Evolutionary conservation across 352 stramenopile species (phyloP), one percentile per base, ranked within the genome.

Genomic region (Phytophthora pluvialis): DNA sequence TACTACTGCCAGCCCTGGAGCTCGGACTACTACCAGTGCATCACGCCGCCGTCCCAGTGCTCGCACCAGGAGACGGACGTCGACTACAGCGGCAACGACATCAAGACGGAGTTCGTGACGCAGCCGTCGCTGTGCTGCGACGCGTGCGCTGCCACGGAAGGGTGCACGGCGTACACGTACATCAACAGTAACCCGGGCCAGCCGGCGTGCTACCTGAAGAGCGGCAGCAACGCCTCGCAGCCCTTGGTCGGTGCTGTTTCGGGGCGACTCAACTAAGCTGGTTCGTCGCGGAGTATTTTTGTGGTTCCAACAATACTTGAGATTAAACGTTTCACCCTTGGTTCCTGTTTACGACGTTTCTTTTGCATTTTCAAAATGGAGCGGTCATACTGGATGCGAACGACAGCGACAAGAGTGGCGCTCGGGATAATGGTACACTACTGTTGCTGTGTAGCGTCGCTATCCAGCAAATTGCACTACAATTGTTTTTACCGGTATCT

Each of bases 181-280:
- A 44, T 44, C 15, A 44, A 44, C 38, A 44, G 25, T 13, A 44
- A 44, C 38, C 38, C 38, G 10, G 38, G 38, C 12, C 38, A 35
- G 31, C 31, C 70, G 3, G 61, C 58, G 44, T 77, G 70, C 53
- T 77, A 77, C 54, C 38, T 78, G 43, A 78, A 75, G 45, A 75
- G 67, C 13, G 70, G 62, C 47, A 5, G 72, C 67, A 32, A 67
- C 63, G 29, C 9, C 69, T 28, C 62, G 18, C 43, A 65, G 21
- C 21, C 55, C 15, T 59, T 67, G 50, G 40, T 77, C 25, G 69
- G 70, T 8, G 72, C 72, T 47, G 72, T 80, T 13, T 73, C 75
- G 5, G 75, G 70, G 16, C 68, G 44, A 26, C 75, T 83, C 66
- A 78, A 81, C 66, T 75, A 59, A 61, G 26, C 7, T 21, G 21